phyloP scores from a whole-genome alignment of 768 basidiomycete genomes.

The Collybiopsis luxurians region DNA sequence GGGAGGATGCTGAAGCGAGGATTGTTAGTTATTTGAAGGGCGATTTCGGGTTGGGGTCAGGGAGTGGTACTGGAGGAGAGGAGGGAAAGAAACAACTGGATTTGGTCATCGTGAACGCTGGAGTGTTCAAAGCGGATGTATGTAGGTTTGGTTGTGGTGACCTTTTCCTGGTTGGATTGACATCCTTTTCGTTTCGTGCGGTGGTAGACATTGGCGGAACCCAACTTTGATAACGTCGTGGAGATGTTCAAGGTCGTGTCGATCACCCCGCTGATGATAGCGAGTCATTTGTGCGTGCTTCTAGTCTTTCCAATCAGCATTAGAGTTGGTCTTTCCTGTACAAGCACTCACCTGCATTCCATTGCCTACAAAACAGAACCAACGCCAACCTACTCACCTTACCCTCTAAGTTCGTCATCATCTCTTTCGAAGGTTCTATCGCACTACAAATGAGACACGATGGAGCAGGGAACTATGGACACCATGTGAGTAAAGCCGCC shows the following conservation, averaged over 20 bases:
- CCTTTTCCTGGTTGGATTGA: too few relatives aligned
- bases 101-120: constrained; percentile 35
- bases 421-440: constrained; percentile 46
- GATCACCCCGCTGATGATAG: constrained; percentile 39
- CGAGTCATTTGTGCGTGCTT: constrained; percentile 25
- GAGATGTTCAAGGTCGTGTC: constrained; percentile 45
- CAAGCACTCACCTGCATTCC: not conserved
- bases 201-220: constrained; percentile 32
- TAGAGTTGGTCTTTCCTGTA: too few relatives aligned
- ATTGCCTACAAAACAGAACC: constrained; percentile 11
- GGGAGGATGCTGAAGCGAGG: constrained; percentile 30
- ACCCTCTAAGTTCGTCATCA: constrained; percentile 36
- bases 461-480: constrained; percentile 47
- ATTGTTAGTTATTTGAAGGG: constrained; percentile 21
- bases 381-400: constrained; percentile 22
- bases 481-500: constrained; percentile 47
- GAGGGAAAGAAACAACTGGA: constrained; percentile 21
- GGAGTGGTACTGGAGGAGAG: too few relatives aligned
- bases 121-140: constrained; percentile 38
- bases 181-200: too few relatives aligned
- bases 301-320: too few relatives aligned
- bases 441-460: constrained; percentile 38
- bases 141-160: too few relatives aligned
- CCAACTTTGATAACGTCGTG: constrained; percentile 35
- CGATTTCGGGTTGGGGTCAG: constrained; percentile 25